Evolutionary conservation across 306 rosid species (phyloP), one percentile per base, ranked within the genome.

Genomic region (Nissolia schottii): DNA sequence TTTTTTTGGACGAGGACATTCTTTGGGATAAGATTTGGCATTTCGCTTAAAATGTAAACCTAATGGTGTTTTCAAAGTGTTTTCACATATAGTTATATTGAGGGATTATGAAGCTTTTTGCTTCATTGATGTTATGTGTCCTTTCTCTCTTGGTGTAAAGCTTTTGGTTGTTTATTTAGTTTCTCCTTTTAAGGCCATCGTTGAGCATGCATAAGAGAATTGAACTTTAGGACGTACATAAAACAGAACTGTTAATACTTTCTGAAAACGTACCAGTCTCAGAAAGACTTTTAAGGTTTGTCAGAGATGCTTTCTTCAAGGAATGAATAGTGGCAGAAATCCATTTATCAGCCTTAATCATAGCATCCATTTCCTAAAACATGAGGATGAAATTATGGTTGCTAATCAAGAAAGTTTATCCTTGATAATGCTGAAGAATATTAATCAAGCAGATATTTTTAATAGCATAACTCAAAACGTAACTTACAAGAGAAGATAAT

Each of bases 251-350:
- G 31, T 13, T 38, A 67, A 31, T 55, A 50, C 73, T 20, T 70
- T 31, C 65, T 51, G 63, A 11, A 24, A 31, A 50, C 80, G 2
- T 85, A 94, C 98, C 86, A 88, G 84, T 92, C 90, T 85, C 51
- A 92, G 81, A 46, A 86, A 84, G 57, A 92, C 79, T 89, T 92
- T n/a, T 92, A 74, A 90, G 91, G 75, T 96, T 84, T 65, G 82
- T 90, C 7, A 96, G 98, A 35, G 98, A 90, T 84, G 96, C 91
- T 75, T 77, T 84, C 83, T 81, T 88, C 51, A 92, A 64, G 65
- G 92, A 77, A 61, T 73, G 86, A 79, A 92, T 82, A 68, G 92
- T 89, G 37, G 82, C 50, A 25, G 85, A 64, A 70, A 87, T 74
- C 98, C 97, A 94, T 48, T 41, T 76, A 79, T 86, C 88, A 5